phyloP scores from a whole-genome alignment of 306 rosid genomes.

The Cucurbita maxima region DNA sequence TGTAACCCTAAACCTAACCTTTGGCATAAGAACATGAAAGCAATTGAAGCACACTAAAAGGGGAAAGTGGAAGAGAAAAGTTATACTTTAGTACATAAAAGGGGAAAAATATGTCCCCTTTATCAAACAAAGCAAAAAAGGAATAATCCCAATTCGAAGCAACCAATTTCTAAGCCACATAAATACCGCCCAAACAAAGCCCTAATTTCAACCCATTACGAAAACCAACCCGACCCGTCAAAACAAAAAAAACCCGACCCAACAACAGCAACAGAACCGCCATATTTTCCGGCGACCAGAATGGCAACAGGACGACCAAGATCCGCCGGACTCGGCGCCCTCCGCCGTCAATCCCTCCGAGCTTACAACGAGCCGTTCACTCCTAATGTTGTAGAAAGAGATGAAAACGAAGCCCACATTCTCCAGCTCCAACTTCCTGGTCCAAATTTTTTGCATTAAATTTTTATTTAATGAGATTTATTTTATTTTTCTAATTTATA shows the following conservation, averaged over 20 bases:
- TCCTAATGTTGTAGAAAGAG: not conserved
- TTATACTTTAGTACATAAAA: conserved; percentile 2
- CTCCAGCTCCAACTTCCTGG: not conserved
- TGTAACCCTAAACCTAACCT: not conserved
- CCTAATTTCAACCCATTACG: not conserved
- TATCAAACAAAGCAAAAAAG: not conserved
- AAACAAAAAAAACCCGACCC: not conserved
- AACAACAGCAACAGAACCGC: not conserved
- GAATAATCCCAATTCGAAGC: conserved; percentile 5
- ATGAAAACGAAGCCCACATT: not conserved
- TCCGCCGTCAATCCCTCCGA: not conserved
- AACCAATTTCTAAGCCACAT: not conserved
- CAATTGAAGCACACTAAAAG: not conserved
- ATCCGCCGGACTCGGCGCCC: not conserved
- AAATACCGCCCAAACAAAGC: not conserved
- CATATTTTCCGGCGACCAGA: not conserved
- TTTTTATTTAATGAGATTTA: not conserved
- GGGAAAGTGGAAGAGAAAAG: not conserved
- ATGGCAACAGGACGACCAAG: not conserved
- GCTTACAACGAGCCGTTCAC: not conserved
- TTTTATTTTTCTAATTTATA: too few relatives aligned
- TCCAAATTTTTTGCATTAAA: not conserved
- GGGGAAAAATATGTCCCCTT: not conserved
- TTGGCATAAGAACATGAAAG: not conserved
- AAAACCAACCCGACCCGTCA: not conserved